These are phyloP conservation scores for Crithidia expoeki DNA, from an alignment of 208 protist genomes.

Conservation along the genomic window DNA sequence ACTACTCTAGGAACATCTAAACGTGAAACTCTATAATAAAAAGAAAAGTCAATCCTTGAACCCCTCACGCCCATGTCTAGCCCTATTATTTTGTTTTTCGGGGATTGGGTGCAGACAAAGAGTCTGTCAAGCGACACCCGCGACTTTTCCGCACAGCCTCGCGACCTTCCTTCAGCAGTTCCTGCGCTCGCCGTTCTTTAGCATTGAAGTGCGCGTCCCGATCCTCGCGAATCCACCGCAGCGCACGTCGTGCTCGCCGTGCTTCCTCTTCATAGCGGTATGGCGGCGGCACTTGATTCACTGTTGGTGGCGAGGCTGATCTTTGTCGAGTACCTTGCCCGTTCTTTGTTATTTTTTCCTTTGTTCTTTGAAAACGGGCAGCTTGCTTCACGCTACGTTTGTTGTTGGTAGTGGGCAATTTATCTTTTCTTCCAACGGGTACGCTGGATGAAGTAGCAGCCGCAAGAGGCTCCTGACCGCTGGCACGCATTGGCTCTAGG, in stretches of 20 bases:
- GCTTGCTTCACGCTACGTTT: too few relatives aligned
- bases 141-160: conserved; percentile 15
- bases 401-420: too few relatives aligned
- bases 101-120: neutral
- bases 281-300: neutral
- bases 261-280: neutral
- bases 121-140: conserved; percentile 12
- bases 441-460: too few relatives aligned
- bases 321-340: too few relatives aligned
- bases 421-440: too few relatives aligned
- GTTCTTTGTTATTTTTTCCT: too few relatives aligned
- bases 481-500: too few relatives aligned
- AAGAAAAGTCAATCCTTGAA: neutral
- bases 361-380: too few relatives aligned
- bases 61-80: too few relatives aligned
- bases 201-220: conserved; percentile 29
- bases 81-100: neutral
- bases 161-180: conserved; percentile 29
- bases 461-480: too few relatives aligned
- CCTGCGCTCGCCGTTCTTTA: conserved; percentile 23
- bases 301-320: neutral
- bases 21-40: neutral
- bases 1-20: neutral
- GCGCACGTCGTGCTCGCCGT: conserved; percentile 19
- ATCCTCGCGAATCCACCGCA: conserved; percentile 28